Evolutionary conservation across 495 filamentous ascomycete genomes (phyloP), one percentile per base, ranked within the genome.

Genomic region (Jackrogersella minutella): DNA sequence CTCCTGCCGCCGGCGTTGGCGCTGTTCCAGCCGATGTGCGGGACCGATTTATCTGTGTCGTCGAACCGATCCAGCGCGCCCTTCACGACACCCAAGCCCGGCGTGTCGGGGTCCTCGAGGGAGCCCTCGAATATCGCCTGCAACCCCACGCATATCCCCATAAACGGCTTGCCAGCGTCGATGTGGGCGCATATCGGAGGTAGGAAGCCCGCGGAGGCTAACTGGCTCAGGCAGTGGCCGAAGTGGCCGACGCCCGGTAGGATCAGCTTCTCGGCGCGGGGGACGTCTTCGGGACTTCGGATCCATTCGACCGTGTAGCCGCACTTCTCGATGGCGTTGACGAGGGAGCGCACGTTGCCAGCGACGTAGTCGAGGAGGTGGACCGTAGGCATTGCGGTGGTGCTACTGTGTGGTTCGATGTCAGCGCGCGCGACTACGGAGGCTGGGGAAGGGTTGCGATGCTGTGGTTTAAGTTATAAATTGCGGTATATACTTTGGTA

Each of bases 11-110:
- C 77, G 36, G 79, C 80, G 7, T 78, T 78, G 37, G 95, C 95
- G 28, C 88, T 93, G 73, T 99, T 99, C 95, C 95, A 99, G 11
- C 95, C 95, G 71, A 99, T 99, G 74, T 98, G 96, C 24, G 95
- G 95, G 26, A 99, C 95, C 33, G 94, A 87, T 74, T 99, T 99
- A 17, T 86, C 81, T 19, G 65, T 64, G 70, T 91, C 87, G 68
- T 91, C 79, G 77, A 99, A 98, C 52, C 89, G 88, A 69, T 84
- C 80, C 65, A 99, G 85, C 16, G 74, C 79, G 34, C 86, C 86
- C 14, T 89, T 87, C 52, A 98, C 85, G 19, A 97, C 30, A 0
- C 88, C 88, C 28, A 98, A 79, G 0, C 95, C 95, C 1, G 86
- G 76, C 14, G 90, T 85, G 14, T 82, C 74, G 13, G 87, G 78